phyloP scores from a whole-genome alignment of 2,329 filamentous ascomycete genomes.

The Ascochyta fabae region DNA sequence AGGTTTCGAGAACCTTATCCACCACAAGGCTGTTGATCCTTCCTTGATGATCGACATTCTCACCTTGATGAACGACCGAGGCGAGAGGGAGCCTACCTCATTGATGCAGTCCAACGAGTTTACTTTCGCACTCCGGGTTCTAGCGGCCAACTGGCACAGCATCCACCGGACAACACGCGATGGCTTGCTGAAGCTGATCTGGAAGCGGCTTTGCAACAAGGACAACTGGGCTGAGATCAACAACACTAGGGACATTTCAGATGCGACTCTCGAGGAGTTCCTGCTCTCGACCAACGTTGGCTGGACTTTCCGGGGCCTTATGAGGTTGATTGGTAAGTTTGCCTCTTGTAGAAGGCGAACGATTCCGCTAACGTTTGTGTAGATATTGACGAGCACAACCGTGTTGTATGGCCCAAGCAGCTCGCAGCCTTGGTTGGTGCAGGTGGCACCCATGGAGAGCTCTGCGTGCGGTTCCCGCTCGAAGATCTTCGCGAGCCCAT shows the following conservation, averaged over 20 bases:
- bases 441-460: conserved; percentile 62
- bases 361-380: conserved; percentile 10
- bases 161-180: conserved; percentile 54
- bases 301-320: conserved; percentile 68
- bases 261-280: conserved; percentile 68
- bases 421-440: conserved; percentile 50
- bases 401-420: conserved; percentile 29
- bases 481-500: conserved; percentile 71
- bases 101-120: conserved; percentile 68
- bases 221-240: conserved; percentile 87
- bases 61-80: conserved; percentile 72
- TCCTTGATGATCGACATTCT: conserved; percentile 74
- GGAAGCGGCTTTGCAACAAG: conserved; percentile 83
- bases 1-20: conserved; percentile 71
- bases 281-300: conserved; percentile 70
- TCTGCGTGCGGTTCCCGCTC: conserved; percentile 59
- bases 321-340: conserved; percentile 65
- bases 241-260: conserved; percentile 75
- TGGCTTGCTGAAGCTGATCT: conserved; percentile 69
- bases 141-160: conserved; percentile 62
- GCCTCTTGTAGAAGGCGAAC: neutral
- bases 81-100: conserved; percentile 46
- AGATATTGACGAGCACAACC: conserved; percentile 17
- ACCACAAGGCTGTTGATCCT: conserved; percentile 69
- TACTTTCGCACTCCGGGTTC: conserved; percentile 70